Percentiles rank a stretch among this genome's conserved stretches.
Conservation (phyloP, 306 rosid species). For the Trichosanthes truncata region DNA sequence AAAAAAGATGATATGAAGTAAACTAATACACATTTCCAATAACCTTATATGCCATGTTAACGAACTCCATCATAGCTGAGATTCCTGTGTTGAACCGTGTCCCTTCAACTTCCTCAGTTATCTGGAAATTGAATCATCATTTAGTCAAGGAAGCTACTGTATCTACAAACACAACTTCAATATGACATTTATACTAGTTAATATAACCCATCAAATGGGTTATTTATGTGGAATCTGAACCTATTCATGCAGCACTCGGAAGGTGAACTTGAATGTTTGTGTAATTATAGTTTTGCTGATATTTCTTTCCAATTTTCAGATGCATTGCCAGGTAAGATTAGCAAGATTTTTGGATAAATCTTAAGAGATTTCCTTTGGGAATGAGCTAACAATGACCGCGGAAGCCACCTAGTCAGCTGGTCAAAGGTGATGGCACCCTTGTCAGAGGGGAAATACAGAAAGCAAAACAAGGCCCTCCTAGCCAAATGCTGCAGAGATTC, state of each 20-base stretch:
- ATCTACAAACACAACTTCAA: background rate
- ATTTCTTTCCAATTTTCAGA: background rate
- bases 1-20: too few relatives aligned
- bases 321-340: background rate
- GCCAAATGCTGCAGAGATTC: background rate
- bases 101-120: constrained; percentile 85
- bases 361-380: background rate
- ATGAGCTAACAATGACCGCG: background rate
- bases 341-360: background rate
- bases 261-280: background rate
- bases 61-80: constrained; percentile 96
- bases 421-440: background rate
- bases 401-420: background rate
- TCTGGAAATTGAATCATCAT: constrained; percentile 42
- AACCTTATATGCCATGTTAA: constrained; percentile 80
- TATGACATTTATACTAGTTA: background rate
- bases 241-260: background rate
- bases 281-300: background rate
- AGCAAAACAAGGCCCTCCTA: background rate
- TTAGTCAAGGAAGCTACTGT: constrained; percentile 17
- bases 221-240: background rate
- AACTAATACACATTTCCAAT: background rate
- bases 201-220: background rate
- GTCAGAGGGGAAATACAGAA: background rate
- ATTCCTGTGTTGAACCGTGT: constrained; percentile 97